Conservation (phyloP, 2,329 filamentous ascomycete species). For the Epichloe sibirici region DNA sequence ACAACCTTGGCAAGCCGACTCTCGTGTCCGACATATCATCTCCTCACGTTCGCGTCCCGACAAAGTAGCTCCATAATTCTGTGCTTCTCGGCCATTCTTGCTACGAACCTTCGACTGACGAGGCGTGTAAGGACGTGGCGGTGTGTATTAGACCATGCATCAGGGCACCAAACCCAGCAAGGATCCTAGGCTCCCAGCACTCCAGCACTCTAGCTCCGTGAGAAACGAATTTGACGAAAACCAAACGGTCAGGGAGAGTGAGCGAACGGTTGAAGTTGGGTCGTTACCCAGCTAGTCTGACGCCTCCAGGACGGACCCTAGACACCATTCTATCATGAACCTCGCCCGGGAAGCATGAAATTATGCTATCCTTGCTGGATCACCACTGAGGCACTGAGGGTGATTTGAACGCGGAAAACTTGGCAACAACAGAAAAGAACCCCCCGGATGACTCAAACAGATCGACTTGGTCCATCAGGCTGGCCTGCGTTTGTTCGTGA, state of each 20-base stretch:
- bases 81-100: neutral
- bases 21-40: neutral
- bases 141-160: constrained; percentile 5
- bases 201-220: neutral
- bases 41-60: neutral
- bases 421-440: neutral
- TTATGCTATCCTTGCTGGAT: neutral
- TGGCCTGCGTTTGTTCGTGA: neutral
- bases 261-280: neutral
- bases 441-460: neutral
- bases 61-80: neutral
- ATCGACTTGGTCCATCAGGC: neutral
- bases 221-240: neutral
- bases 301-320: neutral
- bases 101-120: neutral
- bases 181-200: neutral
- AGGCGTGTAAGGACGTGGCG: constrained; percentile 1
- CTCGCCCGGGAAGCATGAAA: neutral
- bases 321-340: no score
- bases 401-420: no score
- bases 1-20: neutral
- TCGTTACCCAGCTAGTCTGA: neutral
- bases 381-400: neutral
- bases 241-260: neutral
- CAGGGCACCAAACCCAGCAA: neutral